phyloP scores from a whole-genome alignment of 331 rosid genomes.

The Malus hybrid region DNA sequence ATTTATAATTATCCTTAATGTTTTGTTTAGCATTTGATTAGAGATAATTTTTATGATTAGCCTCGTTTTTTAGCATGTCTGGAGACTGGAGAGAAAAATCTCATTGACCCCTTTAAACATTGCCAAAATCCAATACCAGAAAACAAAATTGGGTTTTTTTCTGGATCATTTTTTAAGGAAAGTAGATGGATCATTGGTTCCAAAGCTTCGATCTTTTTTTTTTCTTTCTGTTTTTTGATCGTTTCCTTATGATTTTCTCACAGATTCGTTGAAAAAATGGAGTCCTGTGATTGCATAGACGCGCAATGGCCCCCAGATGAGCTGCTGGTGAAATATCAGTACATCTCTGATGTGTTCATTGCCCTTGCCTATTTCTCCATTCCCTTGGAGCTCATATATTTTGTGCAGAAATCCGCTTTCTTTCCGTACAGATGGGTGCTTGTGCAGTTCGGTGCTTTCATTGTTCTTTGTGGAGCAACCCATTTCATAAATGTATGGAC shows the following conservation, averaged over 20 bases:
- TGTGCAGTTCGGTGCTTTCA: constrained; percentile 90
- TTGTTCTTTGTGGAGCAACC: constrained; percentile 85
- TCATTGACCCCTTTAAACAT: neutral
- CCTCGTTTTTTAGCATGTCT: neutral
- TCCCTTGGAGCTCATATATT: constrained; percentile 81
- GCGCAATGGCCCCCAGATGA: constrained; percentile 71
- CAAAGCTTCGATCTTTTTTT: neutral
- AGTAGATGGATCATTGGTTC: neutral
- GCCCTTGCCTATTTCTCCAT: constrained; percentile 89
- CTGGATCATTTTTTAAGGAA: neutral
- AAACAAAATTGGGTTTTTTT: neutral
- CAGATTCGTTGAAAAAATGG: constrained; percentile 49
- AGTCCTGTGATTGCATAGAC: constrained; percentile 78
- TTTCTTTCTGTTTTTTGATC: neutral
- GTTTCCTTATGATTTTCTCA: constrained; percentile 1
- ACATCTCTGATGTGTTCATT: constrained; percentile 72
- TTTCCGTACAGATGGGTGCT: constrained; percentile 97
- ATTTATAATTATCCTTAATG: neutral
- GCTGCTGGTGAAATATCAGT: constrained; percentile 77
- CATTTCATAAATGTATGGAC: constrained; percentile 90
- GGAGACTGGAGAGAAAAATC: neutral
- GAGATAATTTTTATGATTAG: neutral
- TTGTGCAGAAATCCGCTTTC: constrained; percentile 82
- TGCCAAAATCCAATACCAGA: neutral
- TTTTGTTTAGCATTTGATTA: neutral